A percentile compares a stretch with the other conserved stretches of the same genome.
Evolutionary conservation across 176 grass and related monocot species (phyloP).

Genomic region (Cenchrus purpureus): DNA sequence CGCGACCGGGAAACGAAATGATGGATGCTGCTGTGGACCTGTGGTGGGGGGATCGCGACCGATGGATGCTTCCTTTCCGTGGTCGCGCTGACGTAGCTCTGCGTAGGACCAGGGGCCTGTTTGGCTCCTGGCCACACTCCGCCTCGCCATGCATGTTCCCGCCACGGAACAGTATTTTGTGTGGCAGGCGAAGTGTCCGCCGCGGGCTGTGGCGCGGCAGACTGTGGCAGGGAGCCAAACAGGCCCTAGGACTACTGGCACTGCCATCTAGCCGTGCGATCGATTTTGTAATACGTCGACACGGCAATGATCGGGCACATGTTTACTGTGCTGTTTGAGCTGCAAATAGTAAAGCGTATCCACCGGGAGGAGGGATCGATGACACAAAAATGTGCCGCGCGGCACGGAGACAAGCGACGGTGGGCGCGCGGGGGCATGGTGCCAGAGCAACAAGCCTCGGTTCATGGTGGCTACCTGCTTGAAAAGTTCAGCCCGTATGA

Average conservation of each 20-base stretch:
- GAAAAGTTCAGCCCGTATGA: background rate
- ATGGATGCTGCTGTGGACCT: background rate
- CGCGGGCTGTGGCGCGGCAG: too few relatives aligned
- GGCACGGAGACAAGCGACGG: too few relatives aligned
- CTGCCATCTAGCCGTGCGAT: background rate
- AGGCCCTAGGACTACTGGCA: background rate
- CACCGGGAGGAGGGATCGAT: background rate
- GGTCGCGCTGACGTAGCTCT: constrained; percentile 40
- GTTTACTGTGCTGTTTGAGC: background rate
- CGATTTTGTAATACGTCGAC: background rate
- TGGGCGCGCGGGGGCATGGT: too few relatives aligned
- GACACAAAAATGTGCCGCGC: background rate
- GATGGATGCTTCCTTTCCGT: constrained; percentile 19
- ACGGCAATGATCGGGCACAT: background rate
- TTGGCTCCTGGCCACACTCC: too few relatives aligned
- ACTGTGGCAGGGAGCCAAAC: too few relatives aligned
- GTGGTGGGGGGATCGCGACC: background rate
- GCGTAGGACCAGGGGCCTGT: constrained; percentile 23
- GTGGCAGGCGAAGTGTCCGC: too few relatives aligned
- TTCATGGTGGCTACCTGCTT: too few relatives aligned
- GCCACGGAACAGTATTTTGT: too few relatives aligned
- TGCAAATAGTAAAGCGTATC: background rate
- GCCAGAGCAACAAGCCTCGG: too few relatives aligned
- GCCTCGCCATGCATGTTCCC: too few relatives aligned
- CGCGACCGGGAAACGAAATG: background rate